These are phyloP conservation scores for Solanum raphanifolium DNA, from an alignment of 257 asterid genomes.

Conservation along the genomic window DNA sequence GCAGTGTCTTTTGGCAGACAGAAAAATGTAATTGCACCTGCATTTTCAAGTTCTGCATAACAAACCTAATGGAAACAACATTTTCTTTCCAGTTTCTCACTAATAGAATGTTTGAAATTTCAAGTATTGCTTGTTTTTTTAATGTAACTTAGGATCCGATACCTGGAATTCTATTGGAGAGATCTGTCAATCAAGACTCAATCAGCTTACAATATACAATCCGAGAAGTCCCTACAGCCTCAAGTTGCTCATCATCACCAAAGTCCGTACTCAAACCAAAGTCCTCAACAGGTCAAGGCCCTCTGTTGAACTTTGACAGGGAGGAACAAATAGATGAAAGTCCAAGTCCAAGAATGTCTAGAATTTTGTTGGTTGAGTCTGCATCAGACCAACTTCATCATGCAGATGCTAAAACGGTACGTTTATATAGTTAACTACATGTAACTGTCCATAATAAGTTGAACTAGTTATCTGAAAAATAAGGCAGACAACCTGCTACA, in stretches of 20 bases:
- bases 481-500: not conserved
- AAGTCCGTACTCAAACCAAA: not conserved
- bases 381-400: not conserved
- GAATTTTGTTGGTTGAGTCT: not conserved
- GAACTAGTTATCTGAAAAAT: not conserved
- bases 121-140: not conserved
- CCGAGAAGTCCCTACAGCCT: not conserved
- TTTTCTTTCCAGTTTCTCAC: not conserved
- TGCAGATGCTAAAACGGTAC: not conserved
- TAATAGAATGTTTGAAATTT: not conserved
- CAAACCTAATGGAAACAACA: not conserved
- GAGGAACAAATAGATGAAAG: not conserved
- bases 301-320: not conserved
- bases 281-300: not conserved
- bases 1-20: not conserved
- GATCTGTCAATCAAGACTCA: not conserved
- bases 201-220: not conserved
- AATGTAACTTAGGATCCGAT: not conserved
- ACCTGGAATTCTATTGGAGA: not conserved
- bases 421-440: not conserved
- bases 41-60: not conserved
- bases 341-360: constrained; percentile 1
- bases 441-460: not conserved
- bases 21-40: not conserved
- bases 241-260: not conserved